Conservation (phyloP, 352 stramenopile genomes). For the Plasmopara halstedii region DNA sequence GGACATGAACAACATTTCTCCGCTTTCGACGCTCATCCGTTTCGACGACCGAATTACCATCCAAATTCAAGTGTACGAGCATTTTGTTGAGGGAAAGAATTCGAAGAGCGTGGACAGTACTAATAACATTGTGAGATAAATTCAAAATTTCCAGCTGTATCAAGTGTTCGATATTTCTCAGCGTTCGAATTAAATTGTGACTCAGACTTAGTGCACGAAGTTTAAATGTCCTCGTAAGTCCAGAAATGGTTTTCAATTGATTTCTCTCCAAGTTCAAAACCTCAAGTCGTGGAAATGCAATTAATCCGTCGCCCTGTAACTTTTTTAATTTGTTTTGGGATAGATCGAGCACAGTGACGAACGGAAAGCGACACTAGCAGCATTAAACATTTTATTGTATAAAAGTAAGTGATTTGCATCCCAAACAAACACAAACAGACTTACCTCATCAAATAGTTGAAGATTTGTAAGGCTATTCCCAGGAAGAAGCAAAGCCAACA, state of each 20-base stretch:
- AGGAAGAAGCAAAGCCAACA: slow-evolving; percentile 56
- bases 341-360: slow-evolving; percentile 43
- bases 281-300: slow-evolving; percentile 52
- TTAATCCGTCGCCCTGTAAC: slow-evolving; percentile 37
- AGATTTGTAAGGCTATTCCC: slow-evolving; percentile 47
- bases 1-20: slow-evolving; percentile 65
- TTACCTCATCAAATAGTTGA: slow-evolving; percentile 50
- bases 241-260: slow-evolving; percentile 42
- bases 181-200: slow-evolving; percentile 44
- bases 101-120: slow-evolving; percentile 39
- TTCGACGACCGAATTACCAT: slow-evolving; percentile 62
- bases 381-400: slow-evolving; percentile 1
- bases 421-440: background rate
- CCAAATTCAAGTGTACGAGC: slow-evolving; percentile 58
- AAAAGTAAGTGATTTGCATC: background rate
- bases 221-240: slow-evolving; percentile 45
- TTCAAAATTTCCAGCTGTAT: slow-evolving; percentile 49
- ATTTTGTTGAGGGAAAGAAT: slow-evolving; percentile 71
- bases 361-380: slow-evolving; percentile 51
- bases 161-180: slow-evolving; percentile 76
- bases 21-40: slow-evolving; percentile 56
- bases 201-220: slow-evolving; percentile 52
- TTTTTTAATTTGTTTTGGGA: slow-evolving; percentile 58
- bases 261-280: slow-evolving; percentile 60
- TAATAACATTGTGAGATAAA: slow-evolving; percentile 44